Percentiles rank a stretch among this genome's conserved stretches.
These are phyloP conservation scores for Flaveria bidentis DNA, from an alignment of 129 eudicot species.

Conservation along the genomic window DNA sequence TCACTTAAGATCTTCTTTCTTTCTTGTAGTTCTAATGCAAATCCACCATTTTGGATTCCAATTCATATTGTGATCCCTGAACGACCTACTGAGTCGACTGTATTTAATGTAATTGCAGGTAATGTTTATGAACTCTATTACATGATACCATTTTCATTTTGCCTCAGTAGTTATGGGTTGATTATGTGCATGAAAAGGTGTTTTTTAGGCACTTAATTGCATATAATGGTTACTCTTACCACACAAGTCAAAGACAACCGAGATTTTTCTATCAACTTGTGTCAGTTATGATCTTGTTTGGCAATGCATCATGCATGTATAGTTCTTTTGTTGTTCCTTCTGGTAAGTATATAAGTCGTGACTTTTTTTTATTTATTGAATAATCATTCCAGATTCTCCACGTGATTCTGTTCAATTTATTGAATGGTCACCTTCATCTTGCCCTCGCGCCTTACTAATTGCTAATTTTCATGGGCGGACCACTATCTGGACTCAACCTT, in stretches of 20 bases:
- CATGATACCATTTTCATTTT: slow-evolving; percentile 11
- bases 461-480: slow-evolving; percentile 93
- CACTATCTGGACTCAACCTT: slow-evolving; percentile 92
- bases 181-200: slow-evolving; percentile 9
- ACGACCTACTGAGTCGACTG: slow-evolving; percentile 95
- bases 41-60: slow-evolving; percentile 99
- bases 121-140: slow-evolving; percentile 19
- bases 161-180: slow-evolving; percentile 21
- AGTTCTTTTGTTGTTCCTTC: slow-evolving; percentile 9
- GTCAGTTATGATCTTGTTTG: slow-evolving; percentile 8
- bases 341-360: neutral
- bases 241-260: slow-evolving; percentile 15
- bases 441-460: slow-evolving; percentile 84
- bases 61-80: slow-evolving; percentile 97
- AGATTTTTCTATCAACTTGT: neutral
- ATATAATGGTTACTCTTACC: neutral
- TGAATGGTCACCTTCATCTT: slow-evolving; percentile 96
- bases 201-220: neutral
- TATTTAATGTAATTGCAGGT: slow-evolving; percentile 98
- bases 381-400: slow-evolving; percentile 72
- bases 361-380: neutral
- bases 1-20: slow-evolving; percentile 10
- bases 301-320: slow-evolving; percentile 27
- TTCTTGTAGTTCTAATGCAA: slow-evolving; percentile 81
- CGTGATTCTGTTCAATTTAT: slow-evolving; percentile 98